Percentiles rank a stretch among this genome's conserved stretches.
phyloP scores from a whole-genome alignment of 306 rosid genomes.

The Argentina anserina region DNA sequence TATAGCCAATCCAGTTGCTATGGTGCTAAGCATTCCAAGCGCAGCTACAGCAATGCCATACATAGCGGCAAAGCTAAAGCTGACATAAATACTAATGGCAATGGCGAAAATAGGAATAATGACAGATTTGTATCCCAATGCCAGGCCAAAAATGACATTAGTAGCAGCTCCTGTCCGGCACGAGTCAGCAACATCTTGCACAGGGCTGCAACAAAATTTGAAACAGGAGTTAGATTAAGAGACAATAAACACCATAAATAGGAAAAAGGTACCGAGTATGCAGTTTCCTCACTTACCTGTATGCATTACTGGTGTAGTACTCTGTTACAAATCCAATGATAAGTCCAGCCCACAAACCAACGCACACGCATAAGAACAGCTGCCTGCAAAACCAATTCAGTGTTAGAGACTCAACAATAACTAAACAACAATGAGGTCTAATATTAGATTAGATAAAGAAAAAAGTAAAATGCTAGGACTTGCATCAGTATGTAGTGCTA shows the following conservation, averaged over 20 bases:
- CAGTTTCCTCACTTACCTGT: constrained; percentile 43
- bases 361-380: constrained; percentile 78
- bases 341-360: constrained; percentile 97
- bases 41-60: constrained; percentile 97
- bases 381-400: constrained; percentile 59
- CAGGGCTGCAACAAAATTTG: constrained; percentile 59
- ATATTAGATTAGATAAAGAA: too few species aligned
- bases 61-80: constrained; percentile 97
- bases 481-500: not conserved
- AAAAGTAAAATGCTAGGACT: too few species aligned
- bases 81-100: constrained; percentile 76
- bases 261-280: not conserved
- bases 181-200: constrained; percentile 96
- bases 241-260: not conserved
- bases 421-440: not conserved
- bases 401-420: not conserved
- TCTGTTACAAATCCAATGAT: constrained; percentile 92
- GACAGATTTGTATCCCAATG: constrained; percentile 98
- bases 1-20: constrained; percentile 93
- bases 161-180: constrained; percentile 99
- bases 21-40: constrained; percentile 96
- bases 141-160: constrained; percentile 94
- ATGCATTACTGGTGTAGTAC: constrained; percentile 92
- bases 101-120: constrained; percentile 96
- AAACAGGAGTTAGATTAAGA: constrained; percentile 4